Conservation (phyloP, 2,329 filamentous ascomycete genomes). For the Epichloe glyceriae region DNA sequence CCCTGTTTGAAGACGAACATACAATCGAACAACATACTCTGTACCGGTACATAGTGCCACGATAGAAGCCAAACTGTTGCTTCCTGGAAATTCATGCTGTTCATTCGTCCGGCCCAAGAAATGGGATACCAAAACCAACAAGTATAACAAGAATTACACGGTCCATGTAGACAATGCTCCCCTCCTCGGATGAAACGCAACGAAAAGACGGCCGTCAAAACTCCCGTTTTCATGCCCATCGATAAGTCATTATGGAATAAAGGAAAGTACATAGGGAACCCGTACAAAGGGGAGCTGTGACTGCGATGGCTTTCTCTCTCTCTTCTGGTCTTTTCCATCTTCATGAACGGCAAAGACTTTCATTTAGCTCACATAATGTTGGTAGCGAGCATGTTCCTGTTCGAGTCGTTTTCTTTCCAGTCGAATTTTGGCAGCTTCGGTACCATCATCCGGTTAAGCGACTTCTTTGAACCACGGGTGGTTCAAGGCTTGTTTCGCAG, state of each 20-base stretch:
- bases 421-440: conserved; percentile 44
- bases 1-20: background rate
- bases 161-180: background rate
- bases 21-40: background rate
- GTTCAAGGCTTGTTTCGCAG: conserved; percentile 44
- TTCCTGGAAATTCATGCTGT: background rate
- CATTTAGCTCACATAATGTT: background rate
- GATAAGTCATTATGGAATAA: conserved; percentile 3
- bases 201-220: background rate
- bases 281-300: background rate
- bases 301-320: background rate
- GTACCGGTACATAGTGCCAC: background rate
- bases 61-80: background rate
- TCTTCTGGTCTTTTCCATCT: background rate
- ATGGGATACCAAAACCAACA: background rate
- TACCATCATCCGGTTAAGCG: conserved; percentile 46
- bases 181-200: background rate
- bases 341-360: background rate
- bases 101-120: background rate
- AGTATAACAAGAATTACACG: no score
- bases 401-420: conserved; percentile 5
- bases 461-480: conserved; percentile 49
- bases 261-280: background rate
- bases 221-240: conserved; percentile 6
- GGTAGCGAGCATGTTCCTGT: conserved; percentile 4